phyloP scores from a whole-genome alignment of 106 monocot genomes.

The Dendrobium catenatum region DNA sequence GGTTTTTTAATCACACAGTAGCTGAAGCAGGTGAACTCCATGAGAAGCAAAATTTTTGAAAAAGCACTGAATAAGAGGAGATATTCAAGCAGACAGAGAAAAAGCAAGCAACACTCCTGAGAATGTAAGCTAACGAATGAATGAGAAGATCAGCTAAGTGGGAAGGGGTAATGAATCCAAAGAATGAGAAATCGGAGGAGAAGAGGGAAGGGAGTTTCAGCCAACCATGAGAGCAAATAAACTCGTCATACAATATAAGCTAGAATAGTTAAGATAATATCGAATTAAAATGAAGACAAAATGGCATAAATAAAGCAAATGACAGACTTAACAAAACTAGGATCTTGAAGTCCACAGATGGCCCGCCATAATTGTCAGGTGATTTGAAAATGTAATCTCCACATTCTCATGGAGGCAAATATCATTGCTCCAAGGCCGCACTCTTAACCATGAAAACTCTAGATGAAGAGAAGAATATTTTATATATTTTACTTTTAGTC shows the following conservation, averaged over 20 bases:
- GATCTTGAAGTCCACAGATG: not conserved
- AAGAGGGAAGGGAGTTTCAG: not conserved
- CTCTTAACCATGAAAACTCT: not conserved
- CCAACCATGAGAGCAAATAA: not conserved
- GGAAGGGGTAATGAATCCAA: no score
- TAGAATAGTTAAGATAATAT: not conserved
- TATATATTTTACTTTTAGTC: not conserved
- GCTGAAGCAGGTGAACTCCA: no score
- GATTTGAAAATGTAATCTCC: not conserved
- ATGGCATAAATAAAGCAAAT: not conserved
- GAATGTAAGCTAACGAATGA: no score
- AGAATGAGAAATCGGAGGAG: not conserved
- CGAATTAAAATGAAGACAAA: not conserved
- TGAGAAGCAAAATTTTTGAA: no score
- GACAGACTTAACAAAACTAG: not conserved
- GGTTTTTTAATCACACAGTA: not conserved
- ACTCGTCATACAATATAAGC: not conserved
- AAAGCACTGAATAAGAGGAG: no score
- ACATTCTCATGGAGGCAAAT: not conserved
- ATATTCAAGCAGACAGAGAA: no score
- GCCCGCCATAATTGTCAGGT: not conserved
- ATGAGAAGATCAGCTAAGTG: no score
- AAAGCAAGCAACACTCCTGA: no score
- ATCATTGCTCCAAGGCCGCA: not conserved
- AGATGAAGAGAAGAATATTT: not conserved